Conservation (phyloP, 768 basidiomycete genomes). For the Macrocybe gigantea region DNA sequence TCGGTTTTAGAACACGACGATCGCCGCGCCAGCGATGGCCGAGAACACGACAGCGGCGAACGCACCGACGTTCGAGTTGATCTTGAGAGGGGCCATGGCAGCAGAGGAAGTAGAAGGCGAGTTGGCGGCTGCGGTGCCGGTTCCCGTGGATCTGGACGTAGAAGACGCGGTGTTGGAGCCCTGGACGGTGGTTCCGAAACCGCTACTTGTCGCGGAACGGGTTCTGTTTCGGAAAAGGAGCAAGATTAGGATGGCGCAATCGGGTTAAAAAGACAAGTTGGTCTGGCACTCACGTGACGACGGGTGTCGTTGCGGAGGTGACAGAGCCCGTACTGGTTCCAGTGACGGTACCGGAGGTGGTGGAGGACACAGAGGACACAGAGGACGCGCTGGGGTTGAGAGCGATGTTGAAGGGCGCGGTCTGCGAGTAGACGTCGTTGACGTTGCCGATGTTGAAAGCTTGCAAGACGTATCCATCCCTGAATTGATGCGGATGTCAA, state of each 20-base stretch:
- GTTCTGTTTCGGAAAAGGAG: background rate
- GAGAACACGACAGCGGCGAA: slow-evolving; percentile 33
- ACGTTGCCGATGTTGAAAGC: slow-evolving; percentile 42
- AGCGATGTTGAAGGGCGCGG: slow-evolving; percentile 36
- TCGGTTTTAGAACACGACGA: slow-evolving; percentile 40
- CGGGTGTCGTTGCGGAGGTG: slow-evolving; percentile 4
- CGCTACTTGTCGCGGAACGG: slow-evolving; percentile 2
- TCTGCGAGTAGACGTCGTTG: slow-evolving; percentile 34
- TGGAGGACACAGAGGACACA: slow-evolving; percentile 7
- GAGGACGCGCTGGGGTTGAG: slow-evolving; percentile 9
- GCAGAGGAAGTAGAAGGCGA: slow-evolving; percentile 17
- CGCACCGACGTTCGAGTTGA: slow-evolving; percentile 24
- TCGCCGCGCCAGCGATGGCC: slow-evolving; percentile 41
- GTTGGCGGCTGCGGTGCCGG: slow-evolving; percentile 6
- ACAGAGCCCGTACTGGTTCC: background rate
- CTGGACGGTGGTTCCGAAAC: slow-evolving; percentile 13
- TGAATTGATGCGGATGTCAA: slow-evolving; percentile 12
- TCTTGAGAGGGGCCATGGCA: slow-evolving; percentile 26
- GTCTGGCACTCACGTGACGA: slow-evolving; percentile 1
- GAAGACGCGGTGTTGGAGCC: background rate
- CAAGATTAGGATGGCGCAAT: background rate
- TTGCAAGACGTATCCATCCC: slow-evolving; percentile 42
- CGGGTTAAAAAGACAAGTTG: background rate
- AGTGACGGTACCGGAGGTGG: slow-evolving; percentile 3
- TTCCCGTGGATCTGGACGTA: background rate